A percentile compares a stretch with the other conserved stretches of the same genome.
Conservation (phyloP, 352 stramenopile species). For the Globisporangium sylvaticum region DNA sequence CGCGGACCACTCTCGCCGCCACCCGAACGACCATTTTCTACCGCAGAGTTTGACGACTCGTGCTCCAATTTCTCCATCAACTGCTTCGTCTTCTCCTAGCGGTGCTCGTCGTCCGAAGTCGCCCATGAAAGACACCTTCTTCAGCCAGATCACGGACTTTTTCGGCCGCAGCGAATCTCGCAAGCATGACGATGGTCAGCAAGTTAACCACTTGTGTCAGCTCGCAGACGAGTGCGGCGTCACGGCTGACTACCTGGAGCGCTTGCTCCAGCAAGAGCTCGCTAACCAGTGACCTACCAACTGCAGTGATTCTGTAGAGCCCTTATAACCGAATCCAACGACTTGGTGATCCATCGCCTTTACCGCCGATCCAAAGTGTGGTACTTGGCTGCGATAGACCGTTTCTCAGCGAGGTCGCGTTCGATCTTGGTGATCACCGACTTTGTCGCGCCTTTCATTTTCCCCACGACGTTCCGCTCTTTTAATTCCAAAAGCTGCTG, state of each 20-base stretch:
- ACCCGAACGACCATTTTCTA: conserved; percentile 12
- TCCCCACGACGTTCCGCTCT: conserved; percentile 50
- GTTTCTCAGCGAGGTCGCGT: conserved; percentile 36
- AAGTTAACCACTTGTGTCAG: background rate
- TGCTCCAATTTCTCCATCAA: background rate
- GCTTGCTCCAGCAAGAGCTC: conserved; percentile 13
- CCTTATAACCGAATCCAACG: background rate
- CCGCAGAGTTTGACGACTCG: background rate
- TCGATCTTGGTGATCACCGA: conserved; percentile 51
- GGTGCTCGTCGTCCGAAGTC: background rate
- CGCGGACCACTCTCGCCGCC: conserved; percentile 15
- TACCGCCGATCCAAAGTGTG: conserved; percentile 38
- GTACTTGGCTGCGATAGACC: conserved; percentile 46
- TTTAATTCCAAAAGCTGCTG: conserved; percentile 54
- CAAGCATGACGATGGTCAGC: background rate
- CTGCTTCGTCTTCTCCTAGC: background rate
- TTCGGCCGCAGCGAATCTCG: conserved; percentile 6
- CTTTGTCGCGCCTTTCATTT: conserved; percentile 46
- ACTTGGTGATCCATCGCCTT: background rate
- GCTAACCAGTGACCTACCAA: background rate
- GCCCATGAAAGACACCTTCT: conserved; percentile 8
- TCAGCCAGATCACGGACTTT: conserved; percentile 17
- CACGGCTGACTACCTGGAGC: conserved; percentile 12
- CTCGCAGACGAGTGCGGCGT: conserved; percentile 19
- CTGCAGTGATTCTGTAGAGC: too few species aligned